Base-by-base conservation (phyloP, 1,139 yeast genomes). In the Pichia sp. region DNA sequence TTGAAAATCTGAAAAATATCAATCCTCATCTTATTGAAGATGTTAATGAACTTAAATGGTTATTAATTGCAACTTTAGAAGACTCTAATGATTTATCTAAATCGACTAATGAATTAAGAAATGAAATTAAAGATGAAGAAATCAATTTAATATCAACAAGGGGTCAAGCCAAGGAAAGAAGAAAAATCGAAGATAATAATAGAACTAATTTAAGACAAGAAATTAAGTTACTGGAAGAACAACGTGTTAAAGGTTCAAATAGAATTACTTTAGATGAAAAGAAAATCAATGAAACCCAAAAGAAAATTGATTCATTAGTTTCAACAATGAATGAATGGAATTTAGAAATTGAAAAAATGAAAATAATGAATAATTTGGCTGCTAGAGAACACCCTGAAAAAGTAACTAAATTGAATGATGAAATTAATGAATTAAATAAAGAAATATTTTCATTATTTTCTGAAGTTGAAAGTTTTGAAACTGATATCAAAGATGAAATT, bases 171-270 rank as follows among this genome's bases (percentile, higher is more conserved):
- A 67, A 71, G 45, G 75, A 73, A 43, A 70, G 76, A 36, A 73
- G 77, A 56, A 73, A 70, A 54, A 65, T 70, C 18, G 83, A 78
- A 50, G 84, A 80, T 58, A 67, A 67, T n/a, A 73, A 71, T 52
- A 69, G 83, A 44, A 67, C 75, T 14, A 73, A 74, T 53, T 64
- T 77, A 46, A 70, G 77, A 48, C 70, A 74, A 7, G 84, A 80
- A 56, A 73, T 73, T 43, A 77, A 77, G 55, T 64, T 72, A 41
- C 62, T 79, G 25, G 85, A 80, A 55, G 73, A 70, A 46, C 63
- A 70, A 5, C 65, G 71, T 52, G 61, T 70, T 52, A 62, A 65
- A 34, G 62, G 70, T 7, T 70, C 67, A 45, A 49, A 60, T 42
- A 64, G 70, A 52, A 67, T 68, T 22, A 52, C 65, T 1, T 65